phyloP scores from a whole-genome alignment of 2,329 filamentous ascomycete species.

The Fusarium sp. region DNA sequence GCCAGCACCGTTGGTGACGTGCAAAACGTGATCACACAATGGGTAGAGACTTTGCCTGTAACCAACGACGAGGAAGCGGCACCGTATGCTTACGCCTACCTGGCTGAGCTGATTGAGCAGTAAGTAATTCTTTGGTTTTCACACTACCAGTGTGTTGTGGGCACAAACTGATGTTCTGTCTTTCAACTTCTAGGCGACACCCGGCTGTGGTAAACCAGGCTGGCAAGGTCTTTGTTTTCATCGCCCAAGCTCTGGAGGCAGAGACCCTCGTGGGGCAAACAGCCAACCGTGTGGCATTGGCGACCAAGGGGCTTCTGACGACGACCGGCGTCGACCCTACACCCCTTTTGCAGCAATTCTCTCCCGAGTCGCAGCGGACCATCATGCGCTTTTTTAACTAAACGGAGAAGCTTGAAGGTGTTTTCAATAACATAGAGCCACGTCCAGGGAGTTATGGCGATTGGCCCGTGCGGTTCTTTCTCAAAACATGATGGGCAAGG shows the following conservation, averaged over 20 bases:
- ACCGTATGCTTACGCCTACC: conserved; percentile 93
- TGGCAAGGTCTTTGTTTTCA: conserved; percentile 83
- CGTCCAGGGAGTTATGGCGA: conserved; percentile 2
- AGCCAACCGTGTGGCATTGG: conserved; percentile 78
- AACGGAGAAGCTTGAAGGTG: conserved; percentile 16
- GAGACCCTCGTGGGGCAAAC: conserved; percentile 90
- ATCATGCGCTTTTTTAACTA: conserved; percentile 84
- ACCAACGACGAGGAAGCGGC: conserved; percentile 97
- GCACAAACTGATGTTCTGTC: conserved; percentile 45
- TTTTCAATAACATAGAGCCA: conserved; percentile 17
- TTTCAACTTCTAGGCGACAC: conserved; percentile 74
- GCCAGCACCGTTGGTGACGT: conserved; percentile 79
- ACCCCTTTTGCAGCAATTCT: conserved; percentile 79
- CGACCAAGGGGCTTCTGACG: conserved; percentile 82
- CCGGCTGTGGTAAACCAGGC: conserved; percentile 82
- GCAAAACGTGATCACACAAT: conserved; percentile 82
- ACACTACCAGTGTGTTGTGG: neutral
- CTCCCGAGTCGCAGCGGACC: conserved; percentile 82
- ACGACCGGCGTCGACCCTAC: conserved; percentile 80
- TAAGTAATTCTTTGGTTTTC: conserved; percentile 65
- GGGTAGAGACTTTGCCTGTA: conserved; percentile 92
- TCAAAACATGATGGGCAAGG: conserved; percentile 20
- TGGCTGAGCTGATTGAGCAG: conserved; percentile 93
- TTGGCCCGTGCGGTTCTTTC: conserved; percentile 27
- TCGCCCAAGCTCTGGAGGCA: conserved; percentile 89